Conservation (phyloP, 805 yeast genomes). For the Candida argentea region DNA sequence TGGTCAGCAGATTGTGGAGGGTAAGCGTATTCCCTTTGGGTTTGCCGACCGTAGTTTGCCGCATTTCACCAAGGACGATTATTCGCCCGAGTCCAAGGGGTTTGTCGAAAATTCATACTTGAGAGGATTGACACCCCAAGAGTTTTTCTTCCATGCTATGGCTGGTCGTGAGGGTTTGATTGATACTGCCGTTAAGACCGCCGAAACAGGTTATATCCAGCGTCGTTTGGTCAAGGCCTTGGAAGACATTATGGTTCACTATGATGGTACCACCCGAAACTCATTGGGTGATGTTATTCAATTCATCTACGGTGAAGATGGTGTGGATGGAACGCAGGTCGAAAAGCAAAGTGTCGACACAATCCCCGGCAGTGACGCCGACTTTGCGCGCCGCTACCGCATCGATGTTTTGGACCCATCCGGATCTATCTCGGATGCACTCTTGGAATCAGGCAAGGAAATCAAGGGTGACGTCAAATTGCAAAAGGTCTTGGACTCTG, state of each 20-base stretch:
- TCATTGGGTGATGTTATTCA: constrained; percentile 95
- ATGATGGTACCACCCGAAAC: constrained; percentile 96
- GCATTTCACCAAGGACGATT: constrained; percentile 96
- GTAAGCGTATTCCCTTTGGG: constrained; percentile 98
- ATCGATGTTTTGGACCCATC: constrained; percentile 71
- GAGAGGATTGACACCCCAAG: constrained; percentile 97
- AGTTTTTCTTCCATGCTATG: constrained; percentile 98
- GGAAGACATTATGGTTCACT: constrained; percentile 96
- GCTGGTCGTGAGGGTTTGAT: constrained; percentile 99
- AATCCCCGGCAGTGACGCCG: constrained; percentile 81
- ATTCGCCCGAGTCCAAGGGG: constrained; percentile 97
- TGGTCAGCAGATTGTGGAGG: constrained; percentile 99
- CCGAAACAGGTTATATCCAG: constrained; percentile 97
- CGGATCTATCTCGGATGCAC: constrained; percentile 54
- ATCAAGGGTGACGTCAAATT: constrained; percentile 81
- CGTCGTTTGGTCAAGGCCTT: constrained; percentile 95
- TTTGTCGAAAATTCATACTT: constrained; percentile 94
- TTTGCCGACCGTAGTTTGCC: constrained; percentile 94
- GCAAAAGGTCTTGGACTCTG: constrained; percentile 74
- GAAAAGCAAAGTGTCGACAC: constrained; percentile 95
- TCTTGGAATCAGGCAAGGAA: constrained; percentile 83
- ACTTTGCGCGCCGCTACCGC: constrained; percentile 76
- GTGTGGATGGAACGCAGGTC: constrained; percentile 95
- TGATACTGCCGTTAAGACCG: constrained; percentile 98
- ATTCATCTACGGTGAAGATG: constrained; percentile 97